phyloP scores from a whole-genome alignment of 192 early-diverging fungal genomes.

The Rhizophagus clarus region DNA sequence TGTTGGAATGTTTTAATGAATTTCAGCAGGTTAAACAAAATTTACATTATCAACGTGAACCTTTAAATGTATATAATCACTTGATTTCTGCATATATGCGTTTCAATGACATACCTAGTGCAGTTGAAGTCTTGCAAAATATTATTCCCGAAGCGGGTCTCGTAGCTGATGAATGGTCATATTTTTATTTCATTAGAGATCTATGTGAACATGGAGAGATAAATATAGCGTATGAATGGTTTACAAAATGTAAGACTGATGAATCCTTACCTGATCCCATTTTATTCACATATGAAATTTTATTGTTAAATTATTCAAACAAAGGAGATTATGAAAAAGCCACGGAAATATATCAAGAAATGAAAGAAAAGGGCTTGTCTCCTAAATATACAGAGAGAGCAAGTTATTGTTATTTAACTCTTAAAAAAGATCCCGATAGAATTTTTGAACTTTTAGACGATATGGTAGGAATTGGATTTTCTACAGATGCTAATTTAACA shows the following conservation, averaged over 20 bases:
- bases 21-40: not conserved
- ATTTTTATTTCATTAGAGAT: conserved; percentile 23
- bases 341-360: conserved; percentile 10
- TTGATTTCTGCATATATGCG: conserved; percentile 20
- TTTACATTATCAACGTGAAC: conserved; percentile 5
- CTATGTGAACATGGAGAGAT: conserved; percentile 2
- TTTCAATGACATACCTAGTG: not conserved
- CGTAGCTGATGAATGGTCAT: conserved; percentile 7
- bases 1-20: conserved; percentile 21
- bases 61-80: conserved; percentile 7
- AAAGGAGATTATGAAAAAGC: conserved; percentile 19
- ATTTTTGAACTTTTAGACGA: not conserved
- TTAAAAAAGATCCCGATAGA: conserved; percentile 4
- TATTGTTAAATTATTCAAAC: conserved; percentile 16
- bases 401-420: not conserved
- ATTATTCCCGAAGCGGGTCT: not conserved
- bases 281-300: not conserved
- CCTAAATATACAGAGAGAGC: not conserved
- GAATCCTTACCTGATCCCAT: conserved; percentile 1
- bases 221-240: conserved; percentile 3
- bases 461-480: not conserved
- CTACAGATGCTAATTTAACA: not conserved
- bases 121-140: conserved; percentile 19
- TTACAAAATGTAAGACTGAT: not conserved
- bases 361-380: not conserved